Conservation (phyloP, 2,329 filamentous ascomycete species). For the Didymella glomerata region DNA sequence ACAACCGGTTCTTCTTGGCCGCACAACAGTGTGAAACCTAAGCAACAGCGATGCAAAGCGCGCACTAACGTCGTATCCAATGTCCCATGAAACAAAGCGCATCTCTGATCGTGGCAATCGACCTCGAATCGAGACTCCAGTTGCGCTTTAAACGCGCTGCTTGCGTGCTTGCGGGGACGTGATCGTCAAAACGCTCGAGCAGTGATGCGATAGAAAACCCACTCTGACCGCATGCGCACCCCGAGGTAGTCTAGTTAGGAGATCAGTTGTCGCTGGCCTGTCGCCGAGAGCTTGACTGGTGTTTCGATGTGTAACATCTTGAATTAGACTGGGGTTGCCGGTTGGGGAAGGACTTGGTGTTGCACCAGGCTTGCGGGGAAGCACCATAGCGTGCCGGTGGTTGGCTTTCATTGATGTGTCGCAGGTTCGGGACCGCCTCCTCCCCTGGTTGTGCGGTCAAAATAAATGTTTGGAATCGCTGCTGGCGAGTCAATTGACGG, state of each 20-base stretch:
- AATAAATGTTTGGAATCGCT: background rate
- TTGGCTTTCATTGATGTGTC: conserved; percentile 6
- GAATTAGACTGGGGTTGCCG: conserved; percentile 12
- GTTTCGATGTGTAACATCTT: conserved; percentile 20
- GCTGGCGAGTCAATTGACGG: background rate
- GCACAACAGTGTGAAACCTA: background rate
- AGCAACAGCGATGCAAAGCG: conserved; percentile 1
- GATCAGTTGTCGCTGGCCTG: conserved; percentile 1
- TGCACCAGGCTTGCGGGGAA: conserved; percentile 17
- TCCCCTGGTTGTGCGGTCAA: background rate
- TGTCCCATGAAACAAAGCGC: background rate
- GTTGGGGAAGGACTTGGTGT: conserved; percentile 14
- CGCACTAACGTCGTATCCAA: background rate
- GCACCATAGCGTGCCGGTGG: conserved; percentile 9
- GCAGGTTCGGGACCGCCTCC: conserved; percentile 3
- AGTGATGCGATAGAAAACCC: conserved; percentile 9
- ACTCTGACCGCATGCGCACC: conserved; percentile 1
- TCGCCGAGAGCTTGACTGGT: conserved; percentile 11
- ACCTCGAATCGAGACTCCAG: conserved; percentile 7
- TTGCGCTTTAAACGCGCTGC: background rate
- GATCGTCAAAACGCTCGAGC: conserved; percentile 5
- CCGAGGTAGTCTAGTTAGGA: background rate
- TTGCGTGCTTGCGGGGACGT: conserved; percentile 14
- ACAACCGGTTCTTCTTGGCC: conserved; percentile 5
- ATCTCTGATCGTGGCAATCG: background rate